Evolutionary conservation across 2,329 filamentous ascomycete species (phyloP), one percentile per base, ranked within the genome.

Genomic region (Stylonectria norvegica): DNA sequence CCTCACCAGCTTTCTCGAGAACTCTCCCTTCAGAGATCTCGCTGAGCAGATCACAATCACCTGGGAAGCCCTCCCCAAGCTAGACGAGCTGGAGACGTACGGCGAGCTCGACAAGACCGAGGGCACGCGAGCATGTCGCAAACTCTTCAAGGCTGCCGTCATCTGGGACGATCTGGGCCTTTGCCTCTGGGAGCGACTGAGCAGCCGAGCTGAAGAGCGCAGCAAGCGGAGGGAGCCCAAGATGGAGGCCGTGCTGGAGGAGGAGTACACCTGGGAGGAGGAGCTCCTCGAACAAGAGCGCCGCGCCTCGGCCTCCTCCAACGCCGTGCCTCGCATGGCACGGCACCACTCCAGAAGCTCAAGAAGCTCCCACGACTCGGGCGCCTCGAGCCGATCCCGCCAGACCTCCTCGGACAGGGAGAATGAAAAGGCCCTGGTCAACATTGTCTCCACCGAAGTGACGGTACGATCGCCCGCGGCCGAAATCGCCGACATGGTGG

Each of bases 141-240:
- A 58, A 11, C 52, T 66, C 4, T 66, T 66, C 58, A 66, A 63
- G 45, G 63, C 63, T 18, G 58, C 60, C 9, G 63, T 66, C 27
- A 59, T 66, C 23, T 66, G 63, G 63, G 63, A 66, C 39, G 58
- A 65, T 27, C 53, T 66, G 20, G 63, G 63, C 23, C 60, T 56
- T 36, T 54, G 57, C 22, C 55, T 66, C 23, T 66, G 63, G 63
- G 49, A 57, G 48, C 55, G 43, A 5, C 54, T 57, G 18, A 55
- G 44, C 44, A 45, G 30, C 36, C 38, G 22, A 12, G 7, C 22
- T 8, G 12, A 25, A 7, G 22, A 25, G 12, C 12, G 8, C 22
- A 25, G 22, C 22, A 12, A 25, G 12, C 12, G 8, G 8, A 25
- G 22, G 8, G 30, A 18, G 15, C 19, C 30, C 8, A 19, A n/a